phyloP scores from a whole-genome alignment of 2,329 filamentous ascomycete species.

The Fusarium tjaetaba region DNA sequence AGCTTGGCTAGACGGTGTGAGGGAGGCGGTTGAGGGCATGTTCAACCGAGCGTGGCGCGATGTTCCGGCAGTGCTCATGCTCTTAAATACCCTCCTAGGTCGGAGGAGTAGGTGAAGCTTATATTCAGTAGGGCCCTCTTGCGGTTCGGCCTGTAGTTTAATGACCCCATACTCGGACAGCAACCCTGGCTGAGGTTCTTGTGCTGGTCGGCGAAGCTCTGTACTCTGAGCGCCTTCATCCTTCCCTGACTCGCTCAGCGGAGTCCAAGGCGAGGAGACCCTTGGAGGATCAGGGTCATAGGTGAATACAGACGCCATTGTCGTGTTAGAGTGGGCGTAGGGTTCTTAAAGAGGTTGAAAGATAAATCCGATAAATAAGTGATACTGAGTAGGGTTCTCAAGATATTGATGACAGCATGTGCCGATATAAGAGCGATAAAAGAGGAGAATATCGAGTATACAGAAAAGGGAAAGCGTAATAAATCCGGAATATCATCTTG shows the following conservation, averaged over 20 bases:
- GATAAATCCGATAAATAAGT: neutral
- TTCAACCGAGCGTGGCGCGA: conserved; percentile 20
- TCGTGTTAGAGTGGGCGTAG: neutral
- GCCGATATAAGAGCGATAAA: conserved; percentile 17
- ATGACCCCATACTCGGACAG: conserved; percentile 73
- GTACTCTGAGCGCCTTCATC: conserved; percentile 36
- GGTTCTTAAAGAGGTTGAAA: neutral
- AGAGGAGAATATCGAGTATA: conserved; percentile 14
- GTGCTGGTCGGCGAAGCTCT: conserved; percentile 40
- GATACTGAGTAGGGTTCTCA: conserved; percentile 2
- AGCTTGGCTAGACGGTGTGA: conserved; percentile 68
- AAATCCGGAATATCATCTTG: conserved; percentile 43
- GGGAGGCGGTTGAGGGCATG: conserved; percentile 43
- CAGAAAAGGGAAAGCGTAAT: conserved; percentile 22
- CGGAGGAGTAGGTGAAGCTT: conserved; percentile 91
- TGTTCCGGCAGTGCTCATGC: conserved; percentile 68
- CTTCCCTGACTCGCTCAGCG: conserved; percentile 58
- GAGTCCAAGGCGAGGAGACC: conserved; percentile 91
- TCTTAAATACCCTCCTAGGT: conserved; percentile 77
- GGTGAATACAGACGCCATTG: conserved; percentile 95
- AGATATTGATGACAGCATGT: conserved; percentile 31
- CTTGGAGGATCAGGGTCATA: conserved; percentile 88
- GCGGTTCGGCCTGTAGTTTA: conserved; percentile 87
- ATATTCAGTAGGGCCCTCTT: conserved; percentile 95
- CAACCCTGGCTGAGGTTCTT: conserved; percentile 48